phyloP scores from a whole-genome alignment of 1,284 basidiomycete species.

The Ceratobasidium sp. region DNA sequence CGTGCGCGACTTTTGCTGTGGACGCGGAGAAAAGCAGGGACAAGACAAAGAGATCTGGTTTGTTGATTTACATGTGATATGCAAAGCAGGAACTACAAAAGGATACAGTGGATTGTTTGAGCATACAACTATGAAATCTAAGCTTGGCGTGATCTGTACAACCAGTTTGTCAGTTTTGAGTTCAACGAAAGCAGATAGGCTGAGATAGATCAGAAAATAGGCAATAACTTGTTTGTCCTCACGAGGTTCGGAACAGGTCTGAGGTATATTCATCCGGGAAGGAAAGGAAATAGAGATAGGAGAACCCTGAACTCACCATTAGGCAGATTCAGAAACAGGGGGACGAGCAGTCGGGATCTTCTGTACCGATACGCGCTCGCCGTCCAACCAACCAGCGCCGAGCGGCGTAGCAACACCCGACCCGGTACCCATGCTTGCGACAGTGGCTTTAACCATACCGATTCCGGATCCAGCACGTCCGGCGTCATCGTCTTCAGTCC shows the following conservation, averaged over 20 bases:
- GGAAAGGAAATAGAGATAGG: not conserved
- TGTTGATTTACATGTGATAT: slow-evolving; percentile 17
- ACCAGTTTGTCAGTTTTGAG: not conserved
- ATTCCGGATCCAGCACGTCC: slow-evolving; percentile 37
- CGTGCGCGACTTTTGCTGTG: slow-evolving; percentile 19
- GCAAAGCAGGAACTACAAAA: slow-evolving; percentile 2
- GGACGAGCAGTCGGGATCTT: slow-evolving; percentile 29
- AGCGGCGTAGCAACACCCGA: slow-evolving; percentile 22
- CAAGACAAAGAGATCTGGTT: not conserved
- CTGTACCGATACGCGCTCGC: slow-evolving; percentile 30
- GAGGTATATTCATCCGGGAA: slow-evolving; percentile 19
- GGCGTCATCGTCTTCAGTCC: slow-evolving; percentile 20
- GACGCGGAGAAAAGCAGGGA: too few relatives aligned
- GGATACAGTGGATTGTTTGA: slow-evolving; percentile 4
- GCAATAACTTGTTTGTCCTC: slow-evolving; percentile 32
- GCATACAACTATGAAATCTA: not conserved
- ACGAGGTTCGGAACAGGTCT: slow-evolving; percentile 30
- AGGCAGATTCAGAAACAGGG: not conserved
- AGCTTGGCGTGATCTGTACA: not conserved
- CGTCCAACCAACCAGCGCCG: slow-evolving; percentile 20
- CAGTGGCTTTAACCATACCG: slow-evolving; percentile 43
- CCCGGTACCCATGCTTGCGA: slow-evolving; percentile 40
- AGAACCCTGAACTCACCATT: not conserved
- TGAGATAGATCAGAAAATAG: slow-evolving; percentile 18
- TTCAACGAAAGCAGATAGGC: not conserved